A percentile compares a stretch with the other conserved stretches of the same genome.
phyloP scores from a whole-genome alignment of 148 eudicot genomes.

The Rhododendron ferrugineum region DNA sequence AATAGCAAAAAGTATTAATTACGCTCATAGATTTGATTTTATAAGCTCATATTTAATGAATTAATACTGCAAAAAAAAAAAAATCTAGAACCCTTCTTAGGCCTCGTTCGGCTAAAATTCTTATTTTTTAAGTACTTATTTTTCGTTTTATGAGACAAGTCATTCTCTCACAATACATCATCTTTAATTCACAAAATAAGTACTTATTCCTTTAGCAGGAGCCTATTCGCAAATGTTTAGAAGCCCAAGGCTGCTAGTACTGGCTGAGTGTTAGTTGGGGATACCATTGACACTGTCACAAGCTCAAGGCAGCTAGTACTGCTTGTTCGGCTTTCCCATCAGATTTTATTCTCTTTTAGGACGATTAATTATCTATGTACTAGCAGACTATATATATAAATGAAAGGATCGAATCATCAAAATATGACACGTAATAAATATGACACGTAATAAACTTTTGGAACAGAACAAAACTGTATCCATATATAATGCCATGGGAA shows the following conservation, averaged over 20 bases:
- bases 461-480: background rate
- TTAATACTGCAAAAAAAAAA: too few species aligned
- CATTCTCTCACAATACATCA: too few species aligned
- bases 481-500: background rate
- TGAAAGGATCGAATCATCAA: background rate
- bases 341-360: slow-evolving; percentile 14
- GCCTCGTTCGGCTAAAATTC: too few species aligned
- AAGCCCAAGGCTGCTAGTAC: too few species aligned
- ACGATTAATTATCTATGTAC: too few species aligned
- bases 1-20: too few species aligned
- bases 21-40: background rate
- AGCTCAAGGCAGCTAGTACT: background rate
- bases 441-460: background rate
- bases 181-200: too few species aligned
- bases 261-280: background rate
- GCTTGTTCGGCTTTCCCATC: slow-evolving; percentile 21
- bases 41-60: background rate
- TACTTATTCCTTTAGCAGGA: too few species aligned
- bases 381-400: background rate
- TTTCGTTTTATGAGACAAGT: too few species aligned
- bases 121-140: too few species aligned
- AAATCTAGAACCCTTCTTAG: background rate
- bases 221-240: too few species aligned
- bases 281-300: background rate
- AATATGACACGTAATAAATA: background rate